Conservation (phyloP, 768 basidiomycete species). For the Suillus cothurnatus region DNA sequence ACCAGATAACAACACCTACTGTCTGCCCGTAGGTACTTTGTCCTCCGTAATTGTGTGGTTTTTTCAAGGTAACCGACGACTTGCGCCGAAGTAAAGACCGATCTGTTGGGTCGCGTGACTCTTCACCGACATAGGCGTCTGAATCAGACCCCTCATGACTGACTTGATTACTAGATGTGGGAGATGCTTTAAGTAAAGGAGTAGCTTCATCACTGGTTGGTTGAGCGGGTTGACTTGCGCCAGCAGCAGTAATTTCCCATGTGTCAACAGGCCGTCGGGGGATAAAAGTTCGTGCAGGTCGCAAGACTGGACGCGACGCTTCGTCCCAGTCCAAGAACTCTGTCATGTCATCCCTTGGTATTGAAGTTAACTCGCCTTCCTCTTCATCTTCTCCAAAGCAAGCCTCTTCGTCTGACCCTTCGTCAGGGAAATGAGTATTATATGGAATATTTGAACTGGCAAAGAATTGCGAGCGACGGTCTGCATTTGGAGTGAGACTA, state of each 20-base stretch:
- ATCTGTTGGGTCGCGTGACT: neutral
- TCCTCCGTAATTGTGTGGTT: constrained; percentile 44
- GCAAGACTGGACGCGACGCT: constrained; percentile 5
- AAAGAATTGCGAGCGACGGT: constrained; percentile 69
- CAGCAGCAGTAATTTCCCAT: neutral
- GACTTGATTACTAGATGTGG: neutral
- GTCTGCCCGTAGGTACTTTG: constrained; percentile 77
- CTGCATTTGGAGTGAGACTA: constrained; percentile 36
- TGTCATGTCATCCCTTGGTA: constrained; percentile 17
- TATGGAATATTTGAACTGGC: constrained; percentile 61
- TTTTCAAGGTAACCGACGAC: constrained; percentile 5
- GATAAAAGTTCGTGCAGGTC: neutral
- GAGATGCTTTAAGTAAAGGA: constrained; percentile 42
- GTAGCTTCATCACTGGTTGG: constrained; percentile 27
- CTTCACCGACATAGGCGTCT: neutral
- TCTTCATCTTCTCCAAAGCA: constrained; percentile 20
- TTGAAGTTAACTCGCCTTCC: constrained; percentile 1
- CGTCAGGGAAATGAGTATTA: constrained; percentile 43
- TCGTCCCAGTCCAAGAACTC: constrained; percentile 27
- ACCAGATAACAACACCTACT: constrained; percentile 39
- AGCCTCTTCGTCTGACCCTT: constrained; percentile 34
- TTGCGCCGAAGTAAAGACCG: constrained; percentile 6
- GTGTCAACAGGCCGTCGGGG: neutral
- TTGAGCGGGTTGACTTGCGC: neutral
- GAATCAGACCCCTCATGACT: neutral